Evolutionary conservation across 108 stramenopile genomes (phyloP).

Genomic region (Thalassiosira profunda): DNA sequence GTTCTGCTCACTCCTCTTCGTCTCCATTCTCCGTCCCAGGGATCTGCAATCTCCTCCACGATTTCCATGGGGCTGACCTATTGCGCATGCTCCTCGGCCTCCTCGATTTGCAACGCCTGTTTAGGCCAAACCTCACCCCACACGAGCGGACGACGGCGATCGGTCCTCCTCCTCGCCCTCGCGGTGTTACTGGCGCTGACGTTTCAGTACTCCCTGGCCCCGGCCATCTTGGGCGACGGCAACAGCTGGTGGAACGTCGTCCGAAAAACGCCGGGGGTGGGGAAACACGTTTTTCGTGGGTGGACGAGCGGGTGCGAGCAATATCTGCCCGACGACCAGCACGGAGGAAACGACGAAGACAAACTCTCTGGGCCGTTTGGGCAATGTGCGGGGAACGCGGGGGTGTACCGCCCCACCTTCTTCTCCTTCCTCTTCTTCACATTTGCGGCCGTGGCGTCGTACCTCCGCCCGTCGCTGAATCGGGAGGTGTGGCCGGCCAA

Average conservation of each 20-base stretch:
- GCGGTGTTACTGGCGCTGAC: slow-evolving; percentile 63
- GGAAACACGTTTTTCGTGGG: slow-evolving; percentile 54
- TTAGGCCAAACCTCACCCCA: slow-evolving; percentile 53
- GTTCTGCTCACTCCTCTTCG: no score
- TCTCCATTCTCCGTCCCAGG: background rate
- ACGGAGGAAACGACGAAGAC: background rate
- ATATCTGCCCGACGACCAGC: slow-evolving; percentile 26
- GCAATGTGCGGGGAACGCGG: slow-evolving; percentile 83
- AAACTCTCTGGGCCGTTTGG: slow-evolving; percentile 12
- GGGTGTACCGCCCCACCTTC: slow-evolving; percentile 82
- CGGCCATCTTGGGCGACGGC: slow-evolving; percentile 52
- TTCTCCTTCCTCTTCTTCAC: slow-evolving; percentile 70
- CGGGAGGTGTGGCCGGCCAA: slow-evolving; percentile 84
- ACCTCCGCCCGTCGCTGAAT: slow-evolving; percentile 58
- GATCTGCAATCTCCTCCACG: slow-evolving; percentile 34
- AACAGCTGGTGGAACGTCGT: slow-evolving; percentile 69
- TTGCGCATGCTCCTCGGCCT: slow-evolving; percentile 67
- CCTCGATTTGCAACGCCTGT: slow-evolving; percentile 74
- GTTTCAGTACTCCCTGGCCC: slow-evolving; percentile 84
- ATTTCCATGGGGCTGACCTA: slow-evolving; percentile 63
- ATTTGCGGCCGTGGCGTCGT: slow-evolving; percentile 60
- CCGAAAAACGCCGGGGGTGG: slow-evolving; percentile 41
- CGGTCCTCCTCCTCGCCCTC: slow-evolving; percentile 68
- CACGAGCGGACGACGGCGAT: slow-evolving; percentile 82
- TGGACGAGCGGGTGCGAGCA: slow-evolving; percentile 76